Percentiles rank a stretch among this genome's conserved stretches.
Conservation (phyloP, 768 basidiomycete genomes). For the Sarcomyxa edulis region DNA sequence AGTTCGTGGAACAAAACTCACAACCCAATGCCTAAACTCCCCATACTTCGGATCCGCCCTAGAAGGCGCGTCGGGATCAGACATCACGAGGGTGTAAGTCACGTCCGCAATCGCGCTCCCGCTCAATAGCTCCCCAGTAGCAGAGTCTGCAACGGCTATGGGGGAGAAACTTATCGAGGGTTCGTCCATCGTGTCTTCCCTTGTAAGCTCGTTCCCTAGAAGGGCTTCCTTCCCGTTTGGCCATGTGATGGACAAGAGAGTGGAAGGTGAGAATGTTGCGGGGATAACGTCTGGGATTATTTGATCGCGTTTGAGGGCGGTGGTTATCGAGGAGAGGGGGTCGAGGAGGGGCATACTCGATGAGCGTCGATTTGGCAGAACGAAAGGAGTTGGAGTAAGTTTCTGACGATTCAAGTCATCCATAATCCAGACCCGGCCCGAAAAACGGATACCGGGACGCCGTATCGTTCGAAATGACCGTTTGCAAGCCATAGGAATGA, state of each 20-base stretch:
- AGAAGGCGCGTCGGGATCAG: slow-evolving; percentile 57
- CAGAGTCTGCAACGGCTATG: slow-evolving; percentile 24
- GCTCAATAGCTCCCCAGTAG: slow-evolving; percentile 3
- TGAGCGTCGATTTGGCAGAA: too few relatives aligned
- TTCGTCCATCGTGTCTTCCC: slow-evolving; percentile 38
- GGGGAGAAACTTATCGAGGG: slow-evolving; percentile 44
- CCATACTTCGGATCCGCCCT: slow-evolving; percentile 40
- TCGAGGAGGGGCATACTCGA: too few relatives aligned
- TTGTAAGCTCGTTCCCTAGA: slow-evolving; percentile 23
- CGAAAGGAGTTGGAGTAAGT: too few relatives aligned
- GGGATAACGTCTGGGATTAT: slow-evolving; percentile 46
- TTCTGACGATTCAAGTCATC: too few relatives aligned
- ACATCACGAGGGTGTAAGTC: slow-evolving; percentile 50
- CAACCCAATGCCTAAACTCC: slow-evolving; percentile 55
- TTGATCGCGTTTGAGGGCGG: slow-evolving; percentile 28
- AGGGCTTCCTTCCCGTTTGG: slow-evolving; percentile 31
- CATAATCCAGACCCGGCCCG: too few relatives aligned
- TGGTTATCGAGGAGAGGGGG: slow-evolving; percentile 25
- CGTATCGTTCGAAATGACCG: too few relatives aligned
- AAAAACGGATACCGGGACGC: too few relatives aligned
- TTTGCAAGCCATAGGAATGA: too few relatives aligned
- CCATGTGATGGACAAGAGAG: slow-evolving; percentile 40
- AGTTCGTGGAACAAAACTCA: too few relatives aligned
- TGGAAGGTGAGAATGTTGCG: slow-evolving; percentile 27
- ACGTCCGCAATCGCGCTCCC: slow-evolving; percentile 19